Evolutionary conservation across 495 filamentous ascomycete genomes (phyloP).

Genomic region (Aeminium ludgeri): DNA sequence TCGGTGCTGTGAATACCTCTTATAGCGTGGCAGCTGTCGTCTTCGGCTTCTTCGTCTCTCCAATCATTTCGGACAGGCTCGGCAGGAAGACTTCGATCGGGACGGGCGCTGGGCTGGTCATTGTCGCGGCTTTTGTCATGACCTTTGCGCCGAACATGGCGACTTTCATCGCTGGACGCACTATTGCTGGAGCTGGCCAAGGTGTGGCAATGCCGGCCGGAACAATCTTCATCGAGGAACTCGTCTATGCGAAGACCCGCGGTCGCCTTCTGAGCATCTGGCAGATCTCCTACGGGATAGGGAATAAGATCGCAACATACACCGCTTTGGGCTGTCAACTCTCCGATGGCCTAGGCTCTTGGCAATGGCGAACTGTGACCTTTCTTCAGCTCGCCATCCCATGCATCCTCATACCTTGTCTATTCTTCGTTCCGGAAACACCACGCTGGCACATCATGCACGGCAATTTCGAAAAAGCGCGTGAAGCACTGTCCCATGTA

Average conservation of each 20-base stretch:
- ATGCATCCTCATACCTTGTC: conserved; percentile 13
- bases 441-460: conserved; percentile 43
- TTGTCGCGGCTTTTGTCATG: too few relatives aligned
- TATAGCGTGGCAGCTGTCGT: conserved; percentile 49
- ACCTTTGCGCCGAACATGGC: too few relatives aligned
- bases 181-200: conserved; percentile 12
- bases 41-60: conserved; percentile 43
- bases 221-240: conserved; percentile 42
- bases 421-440: conserved; percentile 41
- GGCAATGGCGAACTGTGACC: too few relatives aligned
- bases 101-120: conserved; percentile 30
- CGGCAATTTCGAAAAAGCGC: conserved; percentile 34
- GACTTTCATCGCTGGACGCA: conserved; percentile 35
- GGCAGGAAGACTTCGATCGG: conserved; percentile 23
- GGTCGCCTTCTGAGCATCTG: conserved; percentile 51
- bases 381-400: too few relatives aligned
- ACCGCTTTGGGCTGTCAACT: conserved; percentile 28
- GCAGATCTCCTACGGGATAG: conserved; percentile 43
- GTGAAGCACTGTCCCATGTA: conserved; percentile 31
- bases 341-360: conserved; percentile 38
- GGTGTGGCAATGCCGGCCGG: too few relatives aligned
- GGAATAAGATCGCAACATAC: too few relatives aligned
- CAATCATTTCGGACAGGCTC: conserved; percentile 38
- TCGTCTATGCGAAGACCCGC: conserved; percentile 41
- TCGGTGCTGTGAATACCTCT: conserved; percentile 43